Percentiles rank a stretch among this genome's conserved stretches.
Conservation (phyloP, 2,329 filamentous ascomycete species). For the Botrytis pseudocinerea region DNA sequence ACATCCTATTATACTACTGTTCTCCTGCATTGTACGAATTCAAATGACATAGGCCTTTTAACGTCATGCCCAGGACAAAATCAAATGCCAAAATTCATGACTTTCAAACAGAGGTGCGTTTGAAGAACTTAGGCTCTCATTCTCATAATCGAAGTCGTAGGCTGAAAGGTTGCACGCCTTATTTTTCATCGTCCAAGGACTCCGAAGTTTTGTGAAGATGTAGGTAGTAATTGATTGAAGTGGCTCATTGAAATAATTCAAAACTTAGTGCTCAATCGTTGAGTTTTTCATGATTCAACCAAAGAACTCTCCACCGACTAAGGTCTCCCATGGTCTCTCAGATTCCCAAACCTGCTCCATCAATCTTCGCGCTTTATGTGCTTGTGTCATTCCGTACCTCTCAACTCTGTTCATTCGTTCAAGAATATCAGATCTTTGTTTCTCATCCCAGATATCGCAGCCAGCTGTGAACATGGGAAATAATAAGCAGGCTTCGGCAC, state of each 20-base stretch:
- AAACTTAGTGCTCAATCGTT: neutral
- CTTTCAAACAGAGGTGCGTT: too few species aligned
- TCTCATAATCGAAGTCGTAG: neutral
- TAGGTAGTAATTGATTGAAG: too few species aligned
- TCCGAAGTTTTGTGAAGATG: neutral
- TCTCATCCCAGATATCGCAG: slow-evolving; percentile 63
- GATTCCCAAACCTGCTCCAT: slow-evolving; percentile 71
- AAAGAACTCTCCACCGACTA: slow-evolving; percentile 46
- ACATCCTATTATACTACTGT: slow-evolving; percentile 26
- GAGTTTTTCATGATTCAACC: slow-evolving; percentile 28
- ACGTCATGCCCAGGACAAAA: slow-evolving; percentile 47
- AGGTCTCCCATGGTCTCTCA: slow-evolving; percentile 66
- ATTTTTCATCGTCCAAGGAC: too few species aligned
- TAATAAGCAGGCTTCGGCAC: slow-evolving; percentile 71
- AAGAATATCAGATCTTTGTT: slow-evolving; percentile 61
- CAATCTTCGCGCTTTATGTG: slow-evolving; percentile 59
- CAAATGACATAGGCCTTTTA: slow-evolving; percentile 42
- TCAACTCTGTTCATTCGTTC: slow-evolving; percentile 68
- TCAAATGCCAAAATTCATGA: neutral
- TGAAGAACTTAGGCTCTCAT: too few species aligned
- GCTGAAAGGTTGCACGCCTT: neutral
- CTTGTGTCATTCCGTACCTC: slow-evolving; percentile 74
- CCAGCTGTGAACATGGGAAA: slow-evolving; percentile 85
- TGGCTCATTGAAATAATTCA: neutral
- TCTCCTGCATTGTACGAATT: neutral